phyloP scores from a whole-genome alignment of 2,329 filamentous ascomycete species.

The Zarea fungicola region DNA sequence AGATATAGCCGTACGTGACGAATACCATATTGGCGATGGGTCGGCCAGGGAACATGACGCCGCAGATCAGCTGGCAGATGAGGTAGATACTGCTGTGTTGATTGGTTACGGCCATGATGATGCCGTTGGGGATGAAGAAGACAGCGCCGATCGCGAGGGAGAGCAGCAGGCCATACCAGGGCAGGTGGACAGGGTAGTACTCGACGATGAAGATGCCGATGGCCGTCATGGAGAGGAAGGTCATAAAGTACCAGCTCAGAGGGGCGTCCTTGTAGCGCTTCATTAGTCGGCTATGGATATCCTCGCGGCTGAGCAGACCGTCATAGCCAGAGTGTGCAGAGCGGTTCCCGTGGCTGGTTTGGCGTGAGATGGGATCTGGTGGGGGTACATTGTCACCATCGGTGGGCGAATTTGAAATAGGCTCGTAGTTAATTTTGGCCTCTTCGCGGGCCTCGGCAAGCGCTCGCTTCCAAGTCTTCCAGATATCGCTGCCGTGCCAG shows the following conservation, averaged over 20 bases:
- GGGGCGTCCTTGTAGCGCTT: conserved; percentile 76
- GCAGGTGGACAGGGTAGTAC: conserved; percentile 76
- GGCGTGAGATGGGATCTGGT: conserved; percentile 12
- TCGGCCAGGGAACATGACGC: conserved; percentile 73
- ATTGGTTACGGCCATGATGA: conserved; percentile 90
- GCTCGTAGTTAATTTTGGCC: conserved; percentile 47
- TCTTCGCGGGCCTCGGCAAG: conserved; percentile 56
- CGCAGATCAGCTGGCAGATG: conserved; percentile 80
- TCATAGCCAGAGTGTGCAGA: conserved; percentile 38
- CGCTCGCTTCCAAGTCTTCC: conserved; percentile 67
- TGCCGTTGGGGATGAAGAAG: conserved; percentile 85
- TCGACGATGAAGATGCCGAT: conserved; percentile 81
- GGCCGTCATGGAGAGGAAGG: conserved; percentile 68
- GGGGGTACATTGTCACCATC: conserved; percentile 14
- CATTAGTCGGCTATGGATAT: conserved; percentile 83
- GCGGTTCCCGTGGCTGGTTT: conserved; percentile 19
- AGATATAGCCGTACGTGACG: conserved; percentile 86
- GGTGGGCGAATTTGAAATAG: conserved; percentile 33
- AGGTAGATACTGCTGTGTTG: conserved; percentile 83
- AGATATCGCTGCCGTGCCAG: conserved; percentile 82
- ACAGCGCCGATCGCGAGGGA: conserved; percentile 72
- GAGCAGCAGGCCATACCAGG: conserved; percentile 80
- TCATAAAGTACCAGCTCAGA: conserved; percentile 72
- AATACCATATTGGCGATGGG: conserved; percentile 93
- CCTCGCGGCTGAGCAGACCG: conserved; percentile 63